phyloP scores from a whole-genome alignment of 129 eudicot genomes.

The Tagetes erecta region DNA sequence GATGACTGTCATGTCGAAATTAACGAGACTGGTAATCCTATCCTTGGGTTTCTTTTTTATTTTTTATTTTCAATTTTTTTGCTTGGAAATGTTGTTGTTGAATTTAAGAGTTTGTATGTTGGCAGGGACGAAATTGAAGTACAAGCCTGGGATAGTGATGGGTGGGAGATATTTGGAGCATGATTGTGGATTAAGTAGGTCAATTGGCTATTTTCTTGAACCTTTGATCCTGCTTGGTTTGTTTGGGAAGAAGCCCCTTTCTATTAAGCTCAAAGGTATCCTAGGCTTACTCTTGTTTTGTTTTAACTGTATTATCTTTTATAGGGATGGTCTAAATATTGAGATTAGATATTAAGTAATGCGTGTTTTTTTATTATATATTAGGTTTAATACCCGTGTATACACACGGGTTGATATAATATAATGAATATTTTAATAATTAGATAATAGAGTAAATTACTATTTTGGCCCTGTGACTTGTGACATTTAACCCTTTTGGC shows the following conservation, averaged over 20 bases:
- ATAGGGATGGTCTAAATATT: background rate
- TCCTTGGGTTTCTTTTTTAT: slow-evolving; percentile 12
- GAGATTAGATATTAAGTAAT: background rate
- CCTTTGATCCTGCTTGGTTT: slow-evolving; percentile 78
- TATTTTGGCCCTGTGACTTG: too few species aligned
- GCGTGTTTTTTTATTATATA: too few species aligned
- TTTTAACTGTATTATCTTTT: background rate
- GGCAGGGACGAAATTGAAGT: slow-evolving; percentile 82
- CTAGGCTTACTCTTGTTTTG: background rate
- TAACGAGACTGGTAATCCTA: slow-evolving; percentile 74
- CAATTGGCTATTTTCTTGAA: slow-evolving; percentile 85
- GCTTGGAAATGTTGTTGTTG: too few species aligned
- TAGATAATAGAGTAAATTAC: too few species aligned
- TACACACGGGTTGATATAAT: too few species aligned
- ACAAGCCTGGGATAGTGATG: slow-evolving; percentile 88
- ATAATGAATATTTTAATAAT: too few species aligned
- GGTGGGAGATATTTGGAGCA: slow-evolving; percentile 81
- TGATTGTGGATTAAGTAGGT: slow-evolving; percentile 72
- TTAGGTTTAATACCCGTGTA: too few species aligned
- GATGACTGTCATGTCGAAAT: slow-evolving; percentile 82
- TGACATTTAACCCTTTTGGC: too few species aligned
- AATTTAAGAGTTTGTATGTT: background rate
- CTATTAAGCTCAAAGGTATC: slow-evolving; percentile 77
- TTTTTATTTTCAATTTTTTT: background rate
- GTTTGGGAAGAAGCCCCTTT: slow-evolving; percentile 84